A percentile compares a stretch with the other conserved stretches of the same genome.
phyloP scores from a whole-genome alignment of 2,329 filamentous ascomycete species.

The Cercospora zeae-maydis region DNA sequence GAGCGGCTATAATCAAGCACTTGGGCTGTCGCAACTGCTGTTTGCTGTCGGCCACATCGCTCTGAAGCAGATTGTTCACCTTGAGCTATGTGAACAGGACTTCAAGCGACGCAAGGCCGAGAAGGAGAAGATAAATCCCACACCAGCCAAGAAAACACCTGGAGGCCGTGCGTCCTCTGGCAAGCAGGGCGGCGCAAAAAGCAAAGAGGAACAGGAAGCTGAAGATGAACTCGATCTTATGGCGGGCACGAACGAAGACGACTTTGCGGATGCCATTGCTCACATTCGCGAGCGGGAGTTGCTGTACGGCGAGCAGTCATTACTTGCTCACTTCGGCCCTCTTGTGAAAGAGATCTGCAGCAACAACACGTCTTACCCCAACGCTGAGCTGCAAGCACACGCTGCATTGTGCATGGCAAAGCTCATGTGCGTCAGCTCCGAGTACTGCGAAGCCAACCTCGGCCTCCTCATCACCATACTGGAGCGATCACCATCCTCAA shows the following conservation, averaged over 20 bases:
- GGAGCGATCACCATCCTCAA: constrained; percentile 87
- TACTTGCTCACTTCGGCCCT: constrained; percentile 87
- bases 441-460: constrained; percentile 92
- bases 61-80: constrained; percentile 97
- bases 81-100: constrained; percentile 94
- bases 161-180: constrained; percentile 33
- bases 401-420: constrained; percentile 94
- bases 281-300: constrained; percentile 82
- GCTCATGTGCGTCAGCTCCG: constrained; percentile 95
- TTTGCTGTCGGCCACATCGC: constrained; percentile 96
- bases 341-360: constrained; percentile 90
- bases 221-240: constrained; percentile 93
- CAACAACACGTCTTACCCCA: constrained; percentile 87
- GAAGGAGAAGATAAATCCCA: constrained; percentile 63
- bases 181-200: constrained; percentile 47
- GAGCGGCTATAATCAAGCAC: constrained; percentile 44
- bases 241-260: constrained; percentile 90
- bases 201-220: constrained; percentile 56
- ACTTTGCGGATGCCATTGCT: constrained; percentile 82
- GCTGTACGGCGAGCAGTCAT: constrained; percentile 74
- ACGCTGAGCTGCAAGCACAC: constrained; percentile 85
- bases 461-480: constrained; percentile 96
- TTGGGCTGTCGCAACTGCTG: constrained; percentile 81
- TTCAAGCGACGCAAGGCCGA: constrained; percentile 96
- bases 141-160: constrained; percentile 25